Base-by-base conservation (phyloP, 352 stramenopile species). In the Saprolegnia parasitica region DNA sequence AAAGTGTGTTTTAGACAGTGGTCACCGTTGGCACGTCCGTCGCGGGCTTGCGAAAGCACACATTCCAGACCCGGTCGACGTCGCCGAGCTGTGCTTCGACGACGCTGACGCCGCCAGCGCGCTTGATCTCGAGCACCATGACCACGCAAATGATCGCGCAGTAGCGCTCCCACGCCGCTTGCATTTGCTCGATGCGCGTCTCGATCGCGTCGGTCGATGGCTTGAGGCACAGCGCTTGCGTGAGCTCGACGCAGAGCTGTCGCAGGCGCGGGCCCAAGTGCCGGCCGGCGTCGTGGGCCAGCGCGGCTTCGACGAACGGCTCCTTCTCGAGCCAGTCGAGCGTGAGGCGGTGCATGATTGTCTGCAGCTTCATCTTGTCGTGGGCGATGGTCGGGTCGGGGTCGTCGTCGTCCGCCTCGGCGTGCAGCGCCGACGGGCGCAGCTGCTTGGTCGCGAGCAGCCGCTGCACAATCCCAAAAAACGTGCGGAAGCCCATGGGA, bases 401-500 rank as follows among this genome's bases (percentile, higher is more conserved):
- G 58, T 21, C 37, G 21, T 21, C 21, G 35, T 5, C 37, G 58
- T 49, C 18, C 15, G 42, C 11, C 13, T n/a, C n/a, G n/a, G n/a
- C n/a, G 24, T 15, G 35, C 39, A 21, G 39, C 23, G 45, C 56
- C 37, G 35, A n/a, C 35, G n/a, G 21, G 40, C 35, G 40, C 5
- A 67, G 58, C 58, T 67, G 58, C 58, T 67, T 67, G 21, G n/a
- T 67, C 8, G 5, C 37, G 20, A 67, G 42, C 1, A 67, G 58
- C 23, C 58, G 58, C 40, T 35, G 40, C 23, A 54, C 35, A 8
- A 32, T 42, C 10, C n/a, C 45, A 21, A 39, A 15, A 21, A 67
- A 67, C 3, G 39, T 39, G 5, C n/a, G 35, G 15, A 67, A 67
- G 1, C 20, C 21, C 58, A 67, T 67, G 40, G 37, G 10, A 35